A percentile compares a stretch with the other conserved stretches of the same genome.
Conservation (phyloP, 176 grass and related monocot species). For the Oryza glumipatula region DNA sequence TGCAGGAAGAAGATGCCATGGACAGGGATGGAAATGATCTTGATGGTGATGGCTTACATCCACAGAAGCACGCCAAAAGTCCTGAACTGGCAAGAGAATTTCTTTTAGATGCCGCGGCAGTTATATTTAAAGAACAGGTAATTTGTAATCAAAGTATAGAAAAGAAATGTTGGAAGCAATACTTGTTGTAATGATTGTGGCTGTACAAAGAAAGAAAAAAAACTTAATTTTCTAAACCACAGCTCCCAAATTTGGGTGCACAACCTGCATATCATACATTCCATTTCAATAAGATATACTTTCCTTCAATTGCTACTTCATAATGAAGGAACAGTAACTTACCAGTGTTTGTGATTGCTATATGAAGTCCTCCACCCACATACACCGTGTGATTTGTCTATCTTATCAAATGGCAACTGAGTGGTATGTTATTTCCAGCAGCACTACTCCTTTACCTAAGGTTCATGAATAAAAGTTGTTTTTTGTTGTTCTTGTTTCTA, state of each 20-base stretch:
- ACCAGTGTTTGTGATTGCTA: conserved; percentile 18
- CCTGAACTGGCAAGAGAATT: conserved; percentile 97
- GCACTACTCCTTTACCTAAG: neutral
- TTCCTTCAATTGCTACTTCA: conserved; percentile 21
- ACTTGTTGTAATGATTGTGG: conserved; percentile 32
- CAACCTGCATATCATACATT: conserved; percentile 32
- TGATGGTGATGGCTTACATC: conserved; percentile 67
- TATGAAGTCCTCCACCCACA: neutral
- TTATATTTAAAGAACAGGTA: conserved; percentile 99
- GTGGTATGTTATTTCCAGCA: neutral
- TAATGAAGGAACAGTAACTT: neutral
- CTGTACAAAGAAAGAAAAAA: conserved; percentile 11
- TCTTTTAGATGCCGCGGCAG: conserved; percentile 89
- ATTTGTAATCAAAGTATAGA: neutral
- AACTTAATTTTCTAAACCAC: neutral
- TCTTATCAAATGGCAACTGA: neutral
- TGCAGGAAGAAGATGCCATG: conserved; percentile 91
- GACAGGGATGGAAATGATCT: conserved; percentile 92
- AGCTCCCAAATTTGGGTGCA: conserved; percentile 18
- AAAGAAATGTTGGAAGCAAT: neutral
- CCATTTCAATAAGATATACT: conserved; percentile 32
- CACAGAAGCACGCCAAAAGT: conserved; percentile 96
- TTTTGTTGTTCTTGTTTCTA: neutral
- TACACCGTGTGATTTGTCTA: conserved; percentile 24
- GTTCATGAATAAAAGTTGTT: conserved; percentile 4